phyloP scores from a whole-genome alignment of 768 basidiomycete species.

The Phlegmacium glaucopus region DNA sequence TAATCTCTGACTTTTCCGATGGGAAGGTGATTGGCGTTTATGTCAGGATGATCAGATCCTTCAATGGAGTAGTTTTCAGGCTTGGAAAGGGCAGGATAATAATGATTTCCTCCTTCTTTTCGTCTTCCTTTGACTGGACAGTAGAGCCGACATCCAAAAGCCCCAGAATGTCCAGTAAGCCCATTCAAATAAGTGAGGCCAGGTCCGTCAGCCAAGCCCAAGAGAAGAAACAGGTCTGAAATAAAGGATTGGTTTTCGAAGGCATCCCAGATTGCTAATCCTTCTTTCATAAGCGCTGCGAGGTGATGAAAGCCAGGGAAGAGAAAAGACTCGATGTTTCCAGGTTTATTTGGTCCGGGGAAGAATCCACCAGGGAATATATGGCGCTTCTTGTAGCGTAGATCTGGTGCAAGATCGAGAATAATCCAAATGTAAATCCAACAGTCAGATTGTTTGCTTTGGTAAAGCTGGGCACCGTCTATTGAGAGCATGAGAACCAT shows the following conservation, averaged over 20 bases:
- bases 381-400: constrained; percentile 28
- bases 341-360: constrained; percentile 35
- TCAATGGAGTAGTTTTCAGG: constrained; percentile 24
- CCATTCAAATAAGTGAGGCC: constrained; percentile 9
- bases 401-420: constrained; percentile 24
- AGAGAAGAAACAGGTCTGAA: constrained; percentile 2
- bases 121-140: constrained; percentile 27
- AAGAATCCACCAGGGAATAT: constrained; percentile 32
- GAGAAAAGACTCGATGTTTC: constrained; percentile 30
- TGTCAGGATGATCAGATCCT: constrained; percentile 18
- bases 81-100: constrained; percentile 28
- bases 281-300: constrained; percentile 18
- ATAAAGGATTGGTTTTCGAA: constrained; percentile 6
- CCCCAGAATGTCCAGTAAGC: constrained; percentile 1
- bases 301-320: constrained; percentile 33
- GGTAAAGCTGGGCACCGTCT: constrained; percentile 40
- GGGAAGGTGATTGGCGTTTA: constrained; percentile 4
- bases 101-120: constrained; percentile 24
- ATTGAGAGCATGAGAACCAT: constrained; percentile 32
- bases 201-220: constrained; percentile 27
- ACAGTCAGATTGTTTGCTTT: constrained; percentile 29
- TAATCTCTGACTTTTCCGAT: constrained; percentile 8
- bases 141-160: constrained; percentile 28
- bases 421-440: constrained; percentile 37
- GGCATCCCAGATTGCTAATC: constrained; percentile 28